Evolutionary conservation across 2,329 filamentous ascomycete species (phyloP).

Genomic region (Mariannaea sp.): DNA sequence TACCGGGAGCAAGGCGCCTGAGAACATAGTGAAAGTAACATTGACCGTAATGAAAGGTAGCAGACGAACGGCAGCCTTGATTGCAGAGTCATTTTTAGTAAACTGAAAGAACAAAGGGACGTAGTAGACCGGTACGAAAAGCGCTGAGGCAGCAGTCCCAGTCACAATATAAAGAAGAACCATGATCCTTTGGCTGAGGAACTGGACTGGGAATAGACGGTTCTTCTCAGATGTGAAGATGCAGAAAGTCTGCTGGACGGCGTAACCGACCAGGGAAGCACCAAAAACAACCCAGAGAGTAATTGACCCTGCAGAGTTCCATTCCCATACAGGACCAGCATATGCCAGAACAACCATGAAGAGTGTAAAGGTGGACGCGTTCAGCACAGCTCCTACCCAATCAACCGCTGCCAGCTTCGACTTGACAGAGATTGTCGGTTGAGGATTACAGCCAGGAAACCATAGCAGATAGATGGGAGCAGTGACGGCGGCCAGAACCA

Average conservation of each 20-base stretch:
- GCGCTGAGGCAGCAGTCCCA: background rate
- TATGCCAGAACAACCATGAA: conserved; percentile 55
- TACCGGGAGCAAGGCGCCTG: background rate
- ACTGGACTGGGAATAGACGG: background rate
- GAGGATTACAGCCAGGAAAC: conserved; percentile 32
- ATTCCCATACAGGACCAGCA: conserved; percentile 32
- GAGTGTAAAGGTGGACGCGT: conserved; percentile 45
- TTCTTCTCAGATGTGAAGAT: background rate
- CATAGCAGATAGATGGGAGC: conserved; percentile 39
- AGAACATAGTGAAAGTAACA: background rate
- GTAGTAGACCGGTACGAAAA: background rate
- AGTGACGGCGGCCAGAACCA: conserved; percentile 49
- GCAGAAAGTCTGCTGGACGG: background rate
- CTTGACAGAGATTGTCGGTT: conserved; percentile 27
- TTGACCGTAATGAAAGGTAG: background rate
- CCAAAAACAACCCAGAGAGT: background rate
- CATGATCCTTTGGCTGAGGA: background rate
- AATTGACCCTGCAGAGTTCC: background rate
- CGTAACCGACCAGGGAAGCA: background rate
- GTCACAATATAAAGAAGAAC: background rate
- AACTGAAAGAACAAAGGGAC: conserved; percentile 1
- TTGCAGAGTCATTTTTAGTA: background rate
- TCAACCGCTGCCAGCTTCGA: conserved; percentile 44
- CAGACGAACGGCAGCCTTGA: background rate
- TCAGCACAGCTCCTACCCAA: conserved; percentile 48